Evolutionary conservation across 2,329 filamentous ascomycete species (phyloP).

Genomic region (Colletotrichum endophyticum): DNA sequence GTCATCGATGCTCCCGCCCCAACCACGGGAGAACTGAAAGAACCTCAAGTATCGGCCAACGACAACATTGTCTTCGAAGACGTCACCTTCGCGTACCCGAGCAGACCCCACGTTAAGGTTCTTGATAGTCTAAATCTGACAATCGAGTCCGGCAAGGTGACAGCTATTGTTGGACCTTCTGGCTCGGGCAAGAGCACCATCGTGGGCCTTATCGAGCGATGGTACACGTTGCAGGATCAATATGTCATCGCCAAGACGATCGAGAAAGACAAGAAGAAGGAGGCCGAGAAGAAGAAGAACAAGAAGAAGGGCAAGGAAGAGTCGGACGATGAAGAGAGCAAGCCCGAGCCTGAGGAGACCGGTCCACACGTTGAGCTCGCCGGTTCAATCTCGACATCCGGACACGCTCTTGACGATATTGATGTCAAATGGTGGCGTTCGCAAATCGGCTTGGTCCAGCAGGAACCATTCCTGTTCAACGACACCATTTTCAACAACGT

Average conservation of each 20-base stretch:
- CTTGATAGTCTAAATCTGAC: constrained; percentile 62
- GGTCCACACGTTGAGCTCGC: constrained; percentile 51
- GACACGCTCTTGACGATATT: constrained; percentile 58
- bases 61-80: constrained; percentile 58
- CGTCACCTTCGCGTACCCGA: constrained; percentile 77
- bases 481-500: constrained; percentile 69
- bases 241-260: constrained; percentile 55
- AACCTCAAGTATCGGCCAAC: constrained; percentile 40
- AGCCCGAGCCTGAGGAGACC: constrained; percentile 32
- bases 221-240: constrained; percentile 68
- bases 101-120: constrained; percentile 66
- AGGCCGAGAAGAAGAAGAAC: constrained; percentile 40
- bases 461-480: constrained; percentile 73
- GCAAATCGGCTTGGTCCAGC: constrained; percentile 70
- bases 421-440: constrained; percentile 68
- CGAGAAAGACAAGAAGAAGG: constrained; percentile 51
- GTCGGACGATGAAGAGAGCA: constrained; percentile 26
- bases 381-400: constrained; percentile 59
- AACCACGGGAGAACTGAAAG: constrained; percentile 36
- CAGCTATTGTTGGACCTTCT: constrained; percentile 76
- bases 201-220: constrained; percentile 72
- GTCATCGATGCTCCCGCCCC: constrained; percentile 55
- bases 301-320: constrained; percentile 34
- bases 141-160: constrained; percentile 69
- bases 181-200: constrained; percentile 79